Base-by-base conservation (phyloP, 768 basidiomycete genomes). In the Pluteus cervinus region DNA sequence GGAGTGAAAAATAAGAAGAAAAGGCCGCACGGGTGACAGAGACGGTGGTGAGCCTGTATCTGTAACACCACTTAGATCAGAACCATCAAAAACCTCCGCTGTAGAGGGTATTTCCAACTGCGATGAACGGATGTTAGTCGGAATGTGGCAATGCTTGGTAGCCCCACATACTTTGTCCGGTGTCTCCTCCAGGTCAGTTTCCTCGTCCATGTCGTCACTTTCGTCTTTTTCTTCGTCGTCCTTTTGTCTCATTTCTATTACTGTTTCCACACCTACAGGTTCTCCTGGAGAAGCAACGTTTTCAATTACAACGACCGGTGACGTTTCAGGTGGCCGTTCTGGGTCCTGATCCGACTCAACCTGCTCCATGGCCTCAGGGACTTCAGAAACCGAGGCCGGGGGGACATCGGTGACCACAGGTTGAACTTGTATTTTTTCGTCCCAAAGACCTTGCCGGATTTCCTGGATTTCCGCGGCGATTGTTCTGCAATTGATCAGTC, bases 381-480 rank as follows among this genome's bases (percentile, higher is more conserved):
- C n/a, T n/a, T n/a, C n/a, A n/a, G n/a, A n/a, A n/a, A n/a, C n/a
- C n/a, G n/a, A n/a, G n/a, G n/a, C n/a, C 8, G 24, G 11, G 24
- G 18, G 15, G 17, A 11, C 5, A 7, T 15, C 18, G n/a, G 37
- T 17, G 14, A 12, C 28, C 25, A n/a, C n/a, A 54, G 37, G 24
- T 44, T 66, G 47, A 40, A 52, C 51, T 42, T 49, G 12, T n/a
- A 82, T 72, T 46, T 60, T 61, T 33, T 67, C 63, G 48, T 85
- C 82, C 74, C 79, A 77, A 36, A 60, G 57, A 1, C 87, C 86
- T 9, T 70, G 62, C 18, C 80, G 78, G 43, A 91, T 84, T 2
- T 78, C 76, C 34, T 86, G 76, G 30, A 92, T 86, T 58, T 93
- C 90, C 3, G 70, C 60, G 14, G 80, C 68, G 10, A 91, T 65